Conservation (phyloP, 768 basidiomycete species). For the Podaxis mareebaensis region DNA sequence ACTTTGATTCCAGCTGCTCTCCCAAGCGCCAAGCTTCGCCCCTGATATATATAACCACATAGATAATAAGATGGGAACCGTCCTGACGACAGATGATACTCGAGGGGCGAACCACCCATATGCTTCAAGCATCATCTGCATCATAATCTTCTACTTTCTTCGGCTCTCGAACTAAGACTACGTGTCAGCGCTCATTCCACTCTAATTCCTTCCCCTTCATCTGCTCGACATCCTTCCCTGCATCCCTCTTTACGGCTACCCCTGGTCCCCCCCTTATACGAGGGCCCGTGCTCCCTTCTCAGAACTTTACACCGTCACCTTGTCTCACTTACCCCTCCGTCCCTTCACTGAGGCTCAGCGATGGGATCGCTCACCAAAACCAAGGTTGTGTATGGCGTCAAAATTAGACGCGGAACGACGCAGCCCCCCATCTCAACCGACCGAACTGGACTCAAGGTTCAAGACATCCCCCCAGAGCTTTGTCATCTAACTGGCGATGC, state of each 20-base stretch:
- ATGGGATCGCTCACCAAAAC: conserved; percentile 13
- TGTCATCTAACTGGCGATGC: conserved; percentile 16
- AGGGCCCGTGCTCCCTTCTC: background rate
- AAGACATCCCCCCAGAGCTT: conserved; percentile 11
- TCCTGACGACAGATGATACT: conserved; percentile 4
- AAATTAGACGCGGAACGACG: conserved; percentile 7
- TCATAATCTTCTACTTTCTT: background rate
- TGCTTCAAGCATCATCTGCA: conserved; percentile 1
- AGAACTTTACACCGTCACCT: background rate
- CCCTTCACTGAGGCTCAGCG: background rate
- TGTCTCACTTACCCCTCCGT: background rate
- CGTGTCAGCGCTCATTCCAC: conserved; percentile 9
- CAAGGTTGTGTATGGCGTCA: conserved; percentile 11
- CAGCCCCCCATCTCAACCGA: background rate
- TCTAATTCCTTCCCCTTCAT: background rate
- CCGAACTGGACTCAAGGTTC: conserved; percentile 11
- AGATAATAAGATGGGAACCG: background rate
- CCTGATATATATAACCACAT: conserved; percentile 10
- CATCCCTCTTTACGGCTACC: background rate
- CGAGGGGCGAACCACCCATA: background rate
- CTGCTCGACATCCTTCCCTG: background rate
- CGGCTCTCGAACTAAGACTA: background rate
- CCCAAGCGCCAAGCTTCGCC: conserved; percentile 2
- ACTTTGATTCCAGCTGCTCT: background rate
- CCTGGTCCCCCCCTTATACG: background rate